These are phyloP conservation scores for Scedosporium boydii DNA, from an alignment of 2,329 filamentous ascomycete genomes.

Conservation along the genomic window DNA sequence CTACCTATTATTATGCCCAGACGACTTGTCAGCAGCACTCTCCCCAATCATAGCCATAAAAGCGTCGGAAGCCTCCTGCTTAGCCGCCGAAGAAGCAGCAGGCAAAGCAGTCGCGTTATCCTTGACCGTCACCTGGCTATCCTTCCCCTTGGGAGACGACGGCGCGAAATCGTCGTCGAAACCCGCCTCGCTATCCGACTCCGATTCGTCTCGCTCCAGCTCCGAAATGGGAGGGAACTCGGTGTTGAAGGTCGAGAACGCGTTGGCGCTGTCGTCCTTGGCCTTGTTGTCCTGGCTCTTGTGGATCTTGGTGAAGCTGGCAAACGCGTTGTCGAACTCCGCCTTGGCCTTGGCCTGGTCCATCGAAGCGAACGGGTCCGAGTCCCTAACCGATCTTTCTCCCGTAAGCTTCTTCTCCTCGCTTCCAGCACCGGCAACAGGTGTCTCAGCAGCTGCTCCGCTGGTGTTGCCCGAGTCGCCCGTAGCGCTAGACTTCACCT, in stretches of 20 bases:
- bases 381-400: constrained; percentile 6
- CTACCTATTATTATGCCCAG: neutral
- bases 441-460: constrained; percentile 3
- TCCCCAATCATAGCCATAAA: neutral
- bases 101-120: constrained; percentile 13
- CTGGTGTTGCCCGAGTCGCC: constrained; percentile 2
- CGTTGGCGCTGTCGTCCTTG: constrained; percentile 24
- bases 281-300: constrained; percentile 38
- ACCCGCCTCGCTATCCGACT: constrained; percentile 70
- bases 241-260: constrained; percentile 47
- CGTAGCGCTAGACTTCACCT: neutral
- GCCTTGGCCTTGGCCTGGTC: constrained; percentile 58
- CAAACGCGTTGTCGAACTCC: constrained; percentile 80
- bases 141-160: constrained; percentile 33
- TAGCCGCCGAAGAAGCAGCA: constrained; percentile 18
- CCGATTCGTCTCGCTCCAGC: constrained; percentile 73
- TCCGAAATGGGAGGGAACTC: constrained; percentile 95
- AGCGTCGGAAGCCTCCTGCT: constrained; percentile 7
- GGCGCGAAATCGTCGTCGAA: constrained; percentile 92
- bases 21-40: constrained; percentile 4
- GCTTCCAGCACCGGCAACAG: neutral
- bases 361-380: constrained; percentile 43
- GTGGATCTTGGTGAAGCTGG: constrained; percentile 54
- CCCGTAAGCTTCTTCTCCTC: constrained; percentile 5
- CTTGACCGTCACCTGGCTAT: constrained; percentile 10